These are phyloP conservation scores for Malassezia equina DNA, from an alignment of 1,284 basidiomycete genomes.

Conservation along the genomic window DNA sequence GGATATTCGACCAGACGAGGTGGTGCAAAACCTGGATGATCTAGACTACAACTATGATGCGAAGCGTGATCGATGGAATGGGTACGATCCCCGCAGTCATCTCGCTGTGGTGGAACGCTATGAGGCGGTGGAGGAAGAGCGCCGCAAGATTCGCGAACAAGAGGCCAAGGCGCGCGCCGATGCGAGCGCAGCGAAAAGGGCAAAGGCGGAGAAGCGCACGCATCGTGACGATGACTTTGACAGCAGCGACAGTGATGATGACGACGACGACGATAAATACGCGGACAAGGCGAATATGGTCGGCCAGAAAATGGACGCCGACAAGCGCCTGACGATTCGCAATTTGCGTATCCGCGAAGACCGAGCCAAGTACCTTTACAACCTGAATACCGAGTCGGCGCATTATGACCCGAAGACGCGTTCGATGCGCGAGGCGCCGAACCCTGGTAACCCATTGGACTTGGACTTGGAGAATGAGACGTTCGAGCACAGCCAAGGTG, in stretches of 20 bases:
- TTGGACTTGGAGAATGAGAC: slow-evolving; percentile 91
- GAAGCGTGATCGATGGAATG: slow-evolving; percentile 97
- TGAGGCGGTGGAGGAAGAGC: slow-evolving; percentile 70
- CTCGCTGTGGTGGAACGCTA: slow-evolving; percentile 83
- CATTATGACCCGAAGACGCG: slow-evolving; percentile 99
- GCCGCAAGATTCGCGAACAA: slow-evolving; percentile 81
- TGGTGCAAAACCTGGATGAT: slow-evolving; percentile 63
- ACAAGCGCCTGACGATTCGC: slow-evolving; percentile 93
- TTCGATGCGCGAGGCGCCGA: slow-evolving; percentile 94
- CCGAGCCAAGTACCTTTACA: slow-evolving; percentile 96
- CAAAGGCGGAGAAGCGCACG: slow-evolving; percentile 58
- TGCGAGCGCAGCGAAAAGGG: slow-evolving; percentile 61
- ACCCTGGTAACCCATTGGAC: slow-evolving; percentile 61
- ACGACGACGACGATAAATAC: slow-evolving; percentile 54
- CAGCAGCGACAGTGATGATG: slow-evolving; percentile 67
- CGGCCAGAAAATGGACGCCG: slow-evolving; percentile 92
- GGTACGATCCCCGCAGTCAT: slow-evolving; percentile 82
- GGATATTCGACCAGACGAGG: slow-evolving; percentile 81
- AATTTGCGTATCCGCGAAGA: slow-evolving; percentile 98
- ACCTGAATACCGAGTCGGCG: slow-evolving; percentile 85
- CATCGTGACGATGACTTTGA: slow-evolving; percentile 52
- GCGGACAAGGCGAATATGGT: slow-evolving; percentile 94
- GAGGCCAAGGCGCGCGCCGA: slow-evolving; percentile 67
- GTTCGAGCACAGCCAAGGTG: slow-evolving; percentile 78
- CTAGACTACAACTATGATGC: slow-evolving; percentile 65